Conservation (phyloP, 1,284 basidiomycete genomes). For the Mycena sp. region DNA sequence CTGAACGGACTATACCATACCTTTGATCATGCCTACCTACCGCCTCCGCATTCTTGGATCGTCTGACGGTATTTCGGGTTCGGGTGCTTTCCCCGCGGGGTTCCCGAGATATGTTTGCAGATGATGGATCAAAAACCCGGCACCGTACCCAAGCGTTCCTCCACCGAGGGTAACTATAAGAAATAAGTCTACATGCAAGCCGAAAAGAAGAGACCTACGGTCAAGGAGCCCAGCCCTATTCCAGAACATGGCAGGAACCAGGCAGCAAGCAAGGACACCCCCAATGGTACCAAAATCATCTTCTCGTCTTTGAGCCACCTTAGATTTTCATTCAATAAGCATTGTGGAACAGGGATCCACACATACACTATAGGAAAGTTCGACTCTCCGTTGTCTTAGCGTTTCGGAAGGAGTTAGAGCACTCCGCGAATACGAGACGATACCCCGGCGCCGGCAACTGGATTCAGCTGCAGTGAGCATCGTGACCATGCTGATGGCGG, state of each 20-base stretch:
- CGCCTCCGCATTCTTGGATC: constrained; percentile 27
- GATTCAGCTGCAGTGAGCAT: too few species aligned
- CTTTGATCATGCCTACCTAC: constrained; percentile 13
- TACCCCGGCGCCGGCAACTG: constrained; percentile 17
- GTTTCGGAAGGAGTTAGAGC: constrained; percentile 18
- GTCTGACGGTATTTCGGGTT: constrained; percentile 15
- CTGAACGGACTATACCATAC: too few species aligned
- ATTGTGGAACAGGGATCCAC: background rate
- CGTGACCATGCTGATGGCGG: too few species aligned
- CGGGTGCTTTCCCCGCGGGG: constrained; percentile 48
- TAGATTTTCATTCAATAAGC: background rate
- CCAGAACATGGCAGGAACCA: constrained; percentile 13
- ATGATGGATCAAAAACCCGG: constrained; percentile 67
- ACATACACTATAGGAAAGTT: constrained; percentile 21
- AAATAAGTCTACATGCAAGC: background rate
- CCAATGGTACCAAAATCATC: constrained; percentile 28
- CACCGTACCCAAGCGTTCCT: constrained; percentile 68
- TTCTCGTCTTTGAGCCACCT: constrained; percentile 25
- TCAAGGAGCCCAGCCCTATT: constrained; percentile 24
- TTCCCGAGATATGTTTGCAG: constrained; percentile 60
- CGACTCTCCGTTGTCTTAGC: constrained; percentile 13
- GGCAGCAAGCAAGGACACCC: constrained; percentile 10
- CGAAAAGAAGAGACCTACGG: constrained; percentile 4
- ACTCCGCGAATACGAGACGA: constrained; percentile 10
- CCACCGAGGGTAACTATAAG: constrained; percentile 72